phyloP scores from a whole-genome alignment of 2,329 filamentous ascomycete species.

The Colletotrichum sansevieriae region DNA sequence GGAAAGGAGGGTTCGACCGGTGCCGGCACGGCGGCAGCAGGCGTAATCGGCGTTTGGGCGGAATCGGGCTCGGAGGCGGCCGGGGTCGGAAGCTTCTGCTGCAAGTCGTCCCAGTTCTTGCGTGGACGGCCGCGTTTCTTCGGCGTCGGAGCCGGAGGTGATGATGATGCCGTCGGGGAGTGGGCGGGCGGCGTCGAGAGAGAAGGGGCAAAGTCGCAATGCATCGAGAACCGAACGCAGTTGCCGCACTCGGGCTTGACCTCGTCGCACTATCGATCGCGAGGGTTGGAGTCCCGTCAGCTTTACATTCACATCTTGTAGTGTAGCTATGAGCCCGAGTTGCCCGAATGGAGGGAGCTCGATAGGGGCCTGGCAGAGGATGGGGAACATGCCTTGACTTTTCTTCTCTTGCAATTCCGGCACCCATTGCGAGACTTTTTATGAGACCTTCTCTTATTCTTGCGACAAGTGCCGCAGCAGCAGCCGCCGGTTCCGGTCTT shows the following conservation, averaged over 20 bases:
- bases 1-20: not conserved
- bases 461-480: slow-evolving; percentile 29
- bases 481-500: slow-evolving; percentile 5
- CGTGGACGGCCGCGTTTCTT: slow-evolving; percentile 40
- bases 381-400: slow-evolving; percentile 37
- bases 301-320: not conserved
- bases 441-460: slow-evolving; percentile 35
- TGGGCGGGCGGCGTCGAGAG: slow-evolving; percentile 2
- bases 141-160: slow-evolving; percentile 17
- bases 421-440: slow-evolving; percentile 43
- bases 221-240: slow-evolving; percentile 41
- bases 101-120: slow-evolving; percentile 37
- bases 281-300: not conserved
- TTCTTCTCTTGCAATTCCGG: slow-evolving; percentile 42
- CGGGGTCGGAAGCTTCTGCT: slow-evolving; percentile 12
- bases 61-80: slow-evolving; percentile 12
- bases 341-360: not conserved
- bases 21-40: not conserved
- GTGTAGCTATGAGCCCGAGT: not conserved
- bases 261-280: slow-evolving; percentile 41
- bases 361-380: not conserved
- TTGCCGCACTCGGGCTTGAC: slow-evolving; percentile 42
- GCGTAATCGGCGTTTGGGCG: slow-evolving; percentile 11
- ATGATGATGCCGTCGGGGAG: slow-evolving; percentile 20
- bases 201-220: slow-evolving; percentile 40